Evolutionary conservation across 2,329 filamentous ascomycete genomes (phyloP), one percentile per base, ranked within the genome.

Genomic region (Neofusicoccum kwambonambiense): DNA sequence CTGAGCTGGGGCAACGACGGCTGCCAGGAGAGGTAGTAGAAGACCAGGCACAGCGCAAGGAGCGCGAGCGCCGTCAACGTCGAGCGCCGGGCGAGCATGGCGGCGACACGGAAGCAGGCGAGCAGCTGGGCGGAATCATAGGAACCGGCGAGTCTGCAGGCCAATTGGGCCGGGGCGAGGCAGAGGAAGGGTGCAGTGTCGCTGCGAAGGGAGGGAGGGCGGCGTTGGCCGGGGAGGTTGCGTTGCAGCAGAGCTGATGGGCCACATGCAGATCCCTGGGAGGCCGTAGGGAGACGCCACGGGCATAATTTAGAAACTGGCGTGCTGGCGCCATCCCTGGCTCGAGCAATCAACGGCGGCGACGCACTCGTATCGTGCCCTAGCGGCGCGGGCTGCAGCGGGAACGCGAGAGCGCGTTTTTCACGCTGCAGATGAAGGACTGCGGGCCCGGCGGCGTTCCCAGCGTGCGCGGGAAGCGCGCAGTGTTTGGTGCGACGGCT

Each of bases 171-270:
- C 52, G 12, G 52, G 37, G 8, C 37, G 12, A 41, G 17, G 34
- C 4, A 27, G 66, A 22, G 68, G 37, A 50, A 54, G 37, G 67
- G 66, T 3, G 67, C 64, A 2, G 51, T 68, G 45, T 57, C 65
- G 15, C 60, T 57, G 31, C 67, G 67, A 8, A 57, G 66, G 37
- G 11, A 61, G 68, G 19, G 65, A 66, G 22, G 65, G 64, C 4
- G 68, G 67, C 27, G 63, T 64, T 41, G 67, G 68, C 47, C 68
- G 68, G 12, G 54, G 52, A 15, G 45, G 22, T 49, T 31, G 45
- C 12, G 22, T 12, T 9, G 52, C 52, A 42, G 52, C 19, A 15
- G 35, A 37, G 22, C 39, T 17, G 39, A 31, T 42, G 52, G 52
- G 37, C 22, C 54, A 22, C 54, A 58, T 58, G 54, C 54, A 58